Percentiles rank a stretch among this genome's conserved stretches.
These are phyloP conservation scores for Phaeodactylum tricornutum DNA, from an alignment of 108 stramenopile genomes.

Conservation along the genomic window DNA sequence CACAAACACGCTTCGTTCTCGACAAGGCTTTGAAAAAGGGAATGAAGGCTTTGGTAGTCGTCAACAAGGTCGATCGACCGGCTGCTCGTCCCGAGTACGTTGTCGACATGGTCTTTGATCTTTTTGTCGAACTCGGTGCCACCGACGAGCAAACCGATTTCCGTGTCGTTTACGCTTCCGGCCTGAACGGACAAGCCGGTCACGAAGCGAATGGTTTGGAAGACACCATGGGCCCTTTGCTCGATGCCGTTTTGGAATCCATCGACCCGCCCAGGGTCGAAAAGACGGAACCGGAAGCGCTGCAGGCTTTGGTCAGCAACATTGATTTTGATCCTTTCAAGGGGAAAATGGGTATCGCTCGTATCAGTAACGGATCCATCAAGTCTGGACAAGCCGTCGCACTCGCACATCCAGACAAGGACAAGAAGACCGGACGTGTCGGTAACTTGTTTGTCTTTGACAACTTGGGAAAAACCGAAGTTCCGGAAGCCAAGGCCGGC, in stretches of 20 bases:
- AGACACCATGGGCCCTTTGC: conserved; percentile 86
- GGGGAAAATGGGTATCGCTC: conserved; percentile 96
- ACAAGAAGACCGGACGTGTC: conserved; percentile 75
- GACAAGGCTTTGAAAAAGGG: conserved; percentile 93
- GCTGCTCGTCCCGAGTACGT: conserved; percentile 95
- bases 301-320: conserved; percentile 89
- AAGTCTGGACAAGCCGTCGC: conserved; percentile 71
- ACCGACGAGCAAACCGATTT: conserved; percentile 97
- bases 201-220: conserved; percentile 62
- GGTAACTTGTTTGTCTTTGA: conserved; percentile 91
- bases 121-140: conserved; percentile 94
- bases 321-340: conserved; percentile 98
- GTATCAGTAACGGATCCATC: conserved; percentile 82
- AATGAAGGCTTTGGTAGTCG: conserved; percentile 91
- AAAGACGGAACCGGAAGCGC: conserved; percentile 38
- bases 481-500: conserved; percentile 83
- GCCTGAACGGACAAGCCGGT: conserved; percentile 85
- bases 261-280: conserved; percentile 70
- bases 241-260: conserved; percentile 73
- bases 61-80: conserved; percentile 99
- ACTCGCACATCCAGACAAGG: conserved; percentile 58
- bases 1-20: conserved; percentile 96
- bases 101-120: conserved; percentile 96
- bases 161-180: conserved; percentile 91
- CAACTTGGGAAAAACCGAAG: conserved; percentile 89